Percentiles rank a stretch among this genome's conserved stretches.
Conservation (phyloP, 2,329 filamentous ascomycete genomes). For the Claviceps digitariae region DNA sequence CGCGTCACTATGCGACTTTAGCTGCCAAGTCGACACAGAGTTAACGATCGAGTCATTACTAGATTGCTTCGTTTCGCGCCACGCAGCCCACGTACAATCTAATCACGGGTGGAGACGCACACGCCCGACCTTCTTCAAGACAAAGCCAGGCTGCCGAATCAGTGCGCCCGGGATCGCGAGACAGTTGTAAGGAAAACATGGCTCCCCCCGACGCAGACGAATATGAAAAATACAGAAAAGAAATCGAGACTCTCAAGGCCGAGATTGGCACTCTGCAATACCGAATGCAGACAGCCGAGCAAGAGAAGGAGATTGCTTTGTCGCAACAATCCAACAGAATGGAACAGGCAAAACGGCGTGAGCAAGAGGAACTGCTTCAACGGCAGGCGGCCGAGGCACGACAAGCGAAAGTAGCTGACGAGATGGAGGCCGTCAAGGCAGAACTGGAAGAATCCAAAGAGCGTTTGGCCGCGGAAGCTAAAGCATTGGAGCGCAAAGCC, state of each 20-base stretch:
- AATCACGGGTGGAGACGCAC: constrained; percentile 37
- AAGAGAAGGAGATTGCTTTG: constrained; percentile 69
- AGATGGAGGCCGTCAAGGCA: constrained; percentile 34
- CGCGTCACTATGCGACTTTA: no score
- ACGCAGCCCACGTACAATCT: constrained; percentile 47
- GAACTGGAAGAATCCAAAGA: constrained; percentile 41
- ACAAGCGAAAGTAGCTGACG: constrained; percentile 32
- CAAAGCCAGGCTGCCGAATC: constrained; percentile 28
- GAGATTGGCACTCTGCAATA: constrained; percentile 82
- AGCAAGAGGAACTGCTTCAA: constrained; percentile 72
- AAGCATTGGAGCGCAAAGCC: constrained; percentile 53
- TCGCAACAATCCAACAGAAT: constrained; percentile 75
- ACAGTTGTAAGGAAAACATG: constrained; percentile 47
- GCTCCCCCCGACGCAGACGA: constrained; percentile 44
- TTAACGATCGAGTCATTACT: background rate
- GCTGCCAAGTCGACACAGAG: background rate
- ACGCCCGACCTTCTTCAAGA: constrained; percentile 24
- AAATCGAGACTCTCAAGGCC: constrained; percentile 69
- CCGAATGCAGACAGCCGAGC: constrained; percentile 72
- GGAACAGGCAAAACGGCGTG: constrained; percentile 62
- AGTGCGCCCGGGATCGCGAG: constrained; percentile 34
- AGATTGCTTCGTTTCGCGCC: constrained; percentile 35
- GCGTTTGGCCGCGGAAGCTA: constrained; percentile 39
- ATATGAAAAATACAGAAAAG: constrained; percentile 42
- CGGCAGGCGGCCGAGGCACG: constrained; percentile 46